phyloP scores from a whole-genome alignment of 495 filamentous ascomycete species.

The Hypoxylon cercidicola region DNA sequence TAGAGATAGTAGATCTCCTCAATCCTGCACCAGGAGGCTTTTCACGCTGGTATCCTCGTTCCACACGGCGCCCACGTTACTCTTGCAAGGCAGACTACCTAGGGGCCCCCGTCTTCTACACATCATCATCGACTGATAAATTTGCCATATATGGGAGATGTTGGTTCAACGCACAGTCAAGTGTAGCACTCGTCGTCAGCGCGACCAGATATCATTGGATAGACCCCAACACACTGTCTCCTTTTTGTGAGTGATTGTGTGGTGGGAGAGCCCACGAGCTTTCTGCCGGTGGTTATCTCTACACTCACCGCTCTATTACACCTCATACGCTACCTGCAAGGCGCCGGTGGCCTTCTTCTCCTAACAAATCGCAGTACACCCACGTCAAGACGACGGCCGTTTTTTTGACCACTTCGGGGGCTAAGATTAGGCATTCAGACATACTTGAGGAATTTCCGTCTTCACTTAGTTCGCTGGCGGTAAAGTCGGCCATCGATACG shows the following conservation, averaged over 20 bases:
- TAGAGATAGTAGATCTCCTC: background rate
- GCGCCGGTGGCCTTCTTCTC: constrained; percentile 17
- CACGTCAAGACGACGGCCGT: constrained; percentile 19
- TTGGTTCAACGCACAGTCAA: constrained; percentile 20
- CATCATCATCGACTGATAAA: constrained; percentile 7
- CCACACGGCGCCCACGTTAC: constrained; percentile 4
- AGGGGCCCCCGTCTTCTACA: background rate
- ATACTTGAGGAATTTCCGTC: background rate
- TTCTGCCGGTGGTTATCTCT: constrained; percentile 12
- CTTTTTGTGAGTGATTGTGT: constrained; percentile 9
- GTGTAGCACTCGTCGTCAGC: constrained; percentile 18
- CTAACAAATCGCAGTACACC: constrained; percentile 33
- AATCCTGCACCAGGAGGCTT: background rate
- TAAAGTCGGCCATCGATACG: constrained; percentile 14
- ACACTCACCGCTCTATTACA: constrained; percentile 29
- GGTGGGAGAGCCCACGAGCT: constrained; percentile 1
- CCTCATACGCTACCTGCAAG: constrained; percentile 12
- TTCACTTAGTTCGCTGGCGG: constrained; percentile 1
- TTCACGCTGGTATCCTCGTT: background rate
- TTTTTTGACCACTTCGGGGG: constrained; percentile 23
- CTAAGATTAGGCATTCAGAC: constrained; percentile 21
- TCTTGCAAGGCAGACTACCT: constrained; percentile 8
- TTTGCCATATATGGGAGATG: constrained; percentile 17
- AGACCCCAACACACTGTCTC: constrained; percentile 2
- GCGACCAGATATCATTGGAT: constrained; percentile 22